Conservation (phyloP, 305 asterid species). For the Fraxinus sp. region DNA sequence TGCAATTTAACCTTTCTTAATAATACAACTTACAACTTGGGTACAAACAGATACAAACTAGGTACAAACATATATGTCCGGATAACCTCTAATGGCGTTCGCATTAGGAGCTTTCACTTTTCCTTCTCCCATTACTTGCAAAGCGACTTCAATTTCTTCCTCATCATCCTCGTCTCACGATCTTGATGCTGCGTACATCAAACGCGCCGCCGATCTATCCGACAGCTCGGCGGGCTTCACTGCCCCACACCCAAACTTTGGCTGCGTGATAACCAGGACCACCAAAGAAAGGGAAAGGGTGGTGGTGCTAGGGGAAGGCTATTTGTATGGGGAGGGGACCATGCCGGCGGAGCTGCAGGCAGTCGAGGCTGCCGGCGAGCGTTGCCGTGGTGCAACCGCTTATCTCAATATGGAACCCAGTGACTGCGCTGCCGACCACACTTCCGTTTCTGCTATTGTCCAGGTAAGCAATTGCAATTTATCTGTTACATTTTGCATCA, state of each 20-base stretch:
- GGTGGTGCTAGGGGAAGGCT: conserved; percentile 81
- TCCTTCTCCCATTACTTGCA: conserved; percentile 37
- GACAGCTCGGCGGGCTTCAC: conserved; percentile 87
- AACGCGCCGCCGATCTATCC: conserved; percentile 84
- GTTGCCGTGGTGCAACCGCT: conserved; percentile 80
- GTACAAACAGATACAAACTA: neutral
- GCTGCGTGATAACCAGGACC: conserved; percentile 63
- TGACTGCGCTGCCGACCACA: conserved; percentile 62
- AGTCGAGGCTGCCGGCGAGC: conserved; percentile 69
- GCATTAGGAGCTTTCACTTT: conserved; percentile 30
- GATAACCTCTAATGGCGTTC: conserved; percentile 30
- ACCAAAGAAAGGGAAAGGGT: conserved; percentile 29
- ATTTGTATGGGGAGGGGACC: conserved; percentile 90
- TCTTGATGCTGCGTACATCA: conserved; percentile 60
- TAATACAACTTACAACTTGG: neutral
- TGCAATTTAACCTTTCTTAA: neutral
- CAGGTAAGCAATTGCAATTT: conserved; percentile 35
- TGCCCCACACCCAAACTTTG: conserved; percentile 94
- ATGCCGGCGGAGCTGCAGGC: conserved; percentile 78
- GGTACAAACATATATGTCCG: neutral
- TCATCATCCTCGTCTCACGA: conserved; percentile 44
- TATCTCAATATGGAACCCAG: conserved; percentile 94
- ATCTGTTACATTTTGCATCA: neutral
- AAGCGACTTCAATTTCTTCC: conserved; percentile 28
- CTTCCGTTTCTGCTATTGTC: conserved; percentile 69